phyloP scores from a whole-genome alignment of 164 flowering plant genomes.

The Stephania yunnanensis region DNA sequence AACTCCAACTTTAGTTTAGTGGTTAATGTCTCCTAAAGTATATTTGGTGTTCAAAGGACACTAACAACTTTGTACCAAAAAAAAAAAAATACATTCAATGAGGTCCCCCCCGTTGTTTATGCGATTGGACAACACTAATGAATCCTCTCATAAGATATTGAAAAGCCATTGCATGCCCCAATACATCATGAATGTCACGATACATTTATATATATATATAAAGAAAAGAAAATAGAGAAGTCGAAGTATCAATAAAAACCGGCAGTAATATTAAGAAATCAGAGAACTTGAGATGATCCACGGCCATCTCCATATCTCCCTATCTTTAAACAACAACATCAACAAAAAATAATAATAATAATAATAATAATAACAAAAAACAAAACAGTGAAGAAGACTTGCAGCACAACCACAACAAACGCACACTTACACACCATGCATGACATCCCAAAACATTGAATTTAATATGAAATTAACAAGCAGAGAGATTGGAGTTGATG shows the following conservation, averaged over 20 bases:
- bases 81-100: no score
- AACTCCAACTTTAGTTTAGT: no score
- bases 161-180: not conserved
- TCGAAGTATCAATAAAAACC: no score
- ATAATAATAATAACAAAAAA: not conserved
- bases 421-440: not conserved
- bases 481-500: not conserved
- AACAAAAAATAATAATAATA: no score
- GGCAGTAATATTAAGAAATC: not conserved
- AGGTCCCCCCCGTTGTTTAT: not conserved
- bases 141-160: not conserved
- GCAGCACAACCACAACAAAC: not conserved
- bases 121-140: not conserved
- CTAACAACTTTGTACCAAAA: no score
- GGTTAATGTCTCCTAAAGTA: no score
- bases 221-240: not conserved
- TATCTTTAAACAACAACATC: not conserved
- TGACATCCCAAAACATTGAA: not conserved
- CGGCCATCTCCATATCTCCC: not conserved
- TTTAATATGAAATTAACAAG: not conserved
- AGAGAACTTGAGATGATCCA: not conserved
- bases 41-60: no score
- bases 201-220: not conserved
- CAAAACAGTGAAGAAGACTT: not conserved
- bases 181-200: not conserved